phyloP scores from a whole-genome alignment of 495 filamentous ascomycete species.

The Neurospora discreta region DNA sequence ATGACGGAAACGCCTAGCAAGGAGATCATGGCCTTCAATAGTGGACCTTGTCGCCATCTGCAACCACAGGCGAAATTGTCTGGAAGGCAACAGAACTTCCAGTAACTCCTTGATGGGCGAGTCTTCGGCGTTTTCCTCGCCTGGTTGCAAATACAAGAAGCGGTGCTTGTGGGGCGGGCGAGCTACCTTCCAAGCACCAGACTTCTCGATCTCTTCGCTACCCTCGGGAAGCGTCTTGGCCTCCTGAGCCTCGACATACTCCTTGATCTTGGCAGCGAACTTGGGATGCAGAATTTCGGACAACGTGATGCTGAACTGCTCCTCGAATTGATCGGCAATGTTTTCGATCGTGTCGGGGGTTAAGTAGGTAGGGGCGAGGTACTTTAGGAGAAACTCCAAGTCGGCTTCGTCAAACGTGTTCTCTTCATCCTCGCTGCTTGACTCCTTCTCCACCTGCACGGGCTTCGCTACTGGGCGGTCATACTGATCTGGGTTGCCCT shows the following conservation, averaged over 20 bases:
- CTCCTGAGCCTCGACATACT: slow-evolving; percentile 58
- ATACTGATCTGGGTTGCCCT: slow-evolving; percentile 79
- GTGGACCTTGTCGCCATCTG: slow-evolving; percentile 61
- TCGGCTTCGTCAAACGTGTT: slow-evolving; percentile 55
- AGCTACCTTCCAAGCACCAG: slow-evolving; percentile 57
- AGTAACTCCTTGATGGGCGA: slow-evolving; percentile 66
- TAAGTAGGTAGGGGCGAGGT: slow-evolving; percentile 81
- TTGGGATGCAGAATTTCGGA: slow-evolving; percentile 65
- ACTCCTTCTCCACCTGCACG: slow-evolving; percentile 38
- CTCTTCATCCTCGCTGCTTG: slow-evolving; percentile 27
- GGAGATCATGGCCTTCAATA: slow-evolving; percentile 54
- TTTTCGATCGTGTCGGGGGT: slow-evolving; percentile 85
- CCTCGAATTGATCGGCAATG: slow-evolving; percentile 64
- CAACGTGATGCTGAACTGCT: slow-evolving; percentile 71
- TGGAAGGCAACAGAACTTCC: slow-evolving; percentile 66
- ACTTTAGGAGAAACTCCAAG: slow-evolving; percentile 77
- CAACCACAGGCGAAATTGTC: slow-evolving; percentile 87
- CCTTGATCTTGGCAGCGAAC: slow-evolving; percentile 56
- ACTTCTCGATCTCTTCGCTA: slow-evolving; percentile 47
- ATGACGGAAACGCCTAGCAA: slow-evolving; percentile 74
- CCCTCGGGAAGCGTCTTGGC: slow-evolving; percentile 31
- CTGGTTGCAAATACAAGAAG: slow-evolving; percentile 66
- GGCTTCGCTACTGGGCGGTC: slow-evolving; percentile 65
- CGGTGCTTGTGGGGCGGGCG: slow-evolving; percentile 91
- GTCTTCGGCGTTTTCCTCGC: slow-evolving; percentile 15